Percentiles rank a stretch among this genome's conserved stretches.
Conservation (phyloP, 768 basidiomycete species). For the Saitozyma sp. region DNA sequence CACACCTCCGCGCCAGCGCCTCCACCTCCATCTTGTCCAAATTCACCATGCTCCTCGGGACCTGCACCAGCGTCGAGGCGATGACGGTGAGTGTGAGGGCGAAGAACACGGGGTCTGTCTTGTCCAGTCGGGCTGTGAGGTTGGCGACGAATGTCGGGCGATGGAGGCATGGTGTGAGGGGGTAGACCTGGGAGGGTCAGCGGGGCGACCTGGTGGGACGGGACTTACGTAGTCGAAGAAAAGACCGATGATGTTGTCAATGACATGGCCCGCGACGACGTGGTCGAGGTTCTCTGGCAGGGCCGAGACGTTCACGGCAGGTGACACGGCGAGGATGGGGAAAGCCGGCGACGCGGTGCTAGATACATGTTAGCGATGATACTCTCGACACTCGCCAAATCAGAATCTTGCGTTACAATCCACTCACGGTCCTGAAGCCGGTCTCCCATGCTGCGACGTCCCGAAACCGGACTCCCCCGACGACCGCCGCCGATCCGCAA, state of each 20-base stretch:
- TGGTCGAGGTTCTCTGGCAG: slow-evolving; percentile 36
- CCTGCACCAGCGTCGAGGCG: slow-evolving; percentile 78
- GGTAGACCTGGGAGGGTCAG: slow-evolving; percentile 62
- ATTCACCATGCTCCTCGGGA: slow-evolving; percentile 82
- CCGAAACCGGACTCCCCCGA: no score
- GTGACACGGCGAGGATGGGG: slow-evolving; percentile 15
- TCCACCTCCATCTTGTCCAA: slow-evolving; percentile 73
- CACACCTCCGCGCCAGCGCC: slow-evolving; percentile 76
- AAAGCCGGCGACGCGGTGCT: slow-evolving; percentile 6
- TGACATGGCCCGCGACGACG: slow-evolving; percentile 26
- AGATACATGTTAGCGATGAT: no score
- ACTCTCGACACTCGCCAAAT: no score
- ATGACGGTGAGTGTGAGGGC: slow-evolving; percentile 63
- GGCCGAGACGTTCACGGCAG: slow-evolving; percentile 1
- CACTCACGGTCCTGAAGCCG: no score
- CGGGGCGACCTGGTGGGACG: background rate
- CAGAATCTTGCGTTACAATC: no score
- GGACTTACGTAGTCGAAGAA: slow-evolving; percentile 46
- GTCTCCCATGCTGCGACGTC: no score
- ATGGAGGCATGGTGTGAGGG: slow-evolving; percentile 87
- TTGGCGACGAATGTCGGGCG: slow-evolving; percentile 92
- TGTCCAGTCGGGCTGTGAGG: slow-evolving; percentile 72
- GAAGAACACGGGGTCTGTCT: slow-evolving; percentile 53
- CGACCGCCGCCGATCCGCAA: no score
- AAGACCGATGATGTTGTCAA: slow-evolving; percentile 31